phyloP scores from a whole-genome alignment of 805 yeast species.

The Saturnispora diversa region DNA sequence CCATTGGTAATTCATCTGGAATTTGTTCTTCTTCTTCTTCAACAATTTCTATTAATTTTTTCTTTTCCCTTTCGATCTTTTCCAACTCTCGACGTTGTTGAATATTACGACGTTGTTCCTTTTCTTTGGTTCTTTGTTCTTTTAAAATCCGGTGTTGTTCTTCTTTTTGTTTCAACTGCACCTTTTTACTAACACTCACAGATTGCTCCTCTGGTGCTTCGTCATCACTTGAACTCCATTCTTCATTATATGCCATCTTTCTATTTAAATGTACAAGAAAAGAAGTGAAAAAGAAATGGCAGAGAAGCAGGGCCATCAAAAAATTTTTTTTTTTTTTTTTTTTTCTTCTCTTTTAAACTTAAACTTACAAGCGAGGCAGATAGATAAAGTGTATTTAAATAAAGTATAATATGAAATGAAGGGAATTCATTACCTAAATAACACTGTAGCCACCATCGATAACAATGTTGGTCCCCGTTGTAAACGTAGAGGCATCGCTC shows the following conservation, averaged over 20 bases:
- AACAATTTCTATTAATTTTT: no score
- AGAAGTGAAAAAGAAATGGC: no score
- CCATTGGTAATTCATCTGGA: constrained; percentile 32
- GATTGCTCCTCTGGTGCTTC: constrained; percentile 48
- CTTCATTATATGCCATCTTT: constrained; percentile 3
- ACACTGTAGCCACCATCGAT: constrained; percentile 75
- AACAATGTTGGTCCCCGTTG: constrained; percentile 68
- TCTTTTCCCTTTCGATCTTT: constrained; percentile 24
- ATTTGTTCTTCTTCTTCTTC: constrained; percentile 11
- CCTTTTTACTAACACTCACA: constrained; percentile 15
- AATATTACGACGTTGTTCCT: constrained; percentile 23
- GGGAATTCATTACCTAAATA: constrained; percentile 27
- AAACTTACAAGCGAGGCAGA: no score
- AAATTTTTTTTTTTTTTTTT: no score
- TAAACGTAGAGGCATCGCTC: constrained; percentile 70
- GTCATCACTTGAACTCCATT: constrained; percentile 19
- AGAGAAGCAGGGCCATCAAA: no score
- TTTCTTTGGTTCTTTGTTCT: constrained; percentile 12
- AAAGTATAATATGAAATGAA: no score
- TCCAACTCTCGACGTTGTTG: constrained; percentile 30
- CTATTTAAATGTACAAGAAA: no score
- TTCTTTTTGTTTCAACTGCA: constrained; percentile 19
- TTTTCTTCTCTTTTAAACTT: no score
- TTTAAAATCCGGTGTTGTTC: constrained; percentile 16
- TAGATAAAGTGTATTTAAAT: no score